These are phyloP conservation scores for Elymus sibiricus DNA, from an alignment of 176 grass and related monocot genomes.

Conservation along the genomic window DNA sequence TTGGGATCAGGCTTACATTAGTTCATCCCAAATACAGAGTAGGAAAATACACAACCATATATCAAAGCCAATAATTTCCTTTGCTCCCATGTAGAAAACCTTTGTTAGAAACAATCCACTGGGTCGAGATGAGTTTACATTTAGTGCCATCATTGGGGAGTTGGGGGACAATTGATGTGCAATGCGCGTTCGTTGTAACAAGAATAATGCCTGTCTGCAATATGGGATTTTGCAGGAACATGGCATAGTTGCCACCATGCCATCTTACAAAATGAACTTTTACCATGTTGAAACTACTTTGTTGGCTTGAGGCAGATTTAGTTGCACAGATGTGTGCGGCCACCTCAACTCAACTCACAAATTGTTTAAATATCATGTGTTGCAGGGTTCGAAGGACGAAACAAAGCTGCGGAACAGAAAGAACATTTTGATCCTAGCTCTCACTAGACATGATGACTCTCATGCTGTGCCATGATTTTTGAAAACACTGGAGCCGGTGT, in stretches of 20 bases:
- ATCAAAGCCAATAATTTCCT: not conserved
- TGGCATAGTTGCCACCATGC: not conserved
- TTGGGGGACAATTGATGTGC: not conserved
- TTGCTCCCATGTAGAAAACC: not conserved
- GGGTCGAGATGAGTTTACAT: not conserved
- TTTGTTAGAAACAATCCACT: not conserved
- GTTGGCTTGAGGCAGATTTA: not conserved
- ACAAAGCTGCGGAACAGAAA: slow-evolving; percentile 33
- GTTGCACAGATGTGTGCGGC: not conserved
- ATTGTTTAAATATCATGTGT: slow-evolving; percentile 20
- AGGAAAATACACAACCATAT: not conserved
- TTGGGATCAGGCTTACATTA: not conserved
- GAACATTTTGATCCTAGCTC: slow-evolving; percentile 48
- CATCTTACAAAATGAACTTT: not conserved
- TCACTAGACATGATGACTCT: slow-evolving; percentile 60
- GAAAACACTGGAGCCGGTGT: not conserved
- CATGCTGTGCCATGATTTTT: slow-evolving; percentile 67
- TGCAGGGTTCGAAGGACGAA: slow-evolving; percentile 53
- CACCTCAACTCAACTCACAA: slow-evolving; percentile 11
- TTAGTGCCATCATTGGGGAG: not conserved
- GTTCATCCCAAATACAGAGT: not conserved
- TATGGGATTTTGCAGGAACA: not conserved
- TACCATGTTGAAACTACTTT: not conserved
- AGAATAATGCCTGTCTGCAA: not conserved
- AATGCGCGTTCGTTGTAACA: not conserved